These are phyloP conservation scores for Suillus luteus DNA, from an alignment of 768 basidiomycete species.

Conservation along the genomic window DNA sequence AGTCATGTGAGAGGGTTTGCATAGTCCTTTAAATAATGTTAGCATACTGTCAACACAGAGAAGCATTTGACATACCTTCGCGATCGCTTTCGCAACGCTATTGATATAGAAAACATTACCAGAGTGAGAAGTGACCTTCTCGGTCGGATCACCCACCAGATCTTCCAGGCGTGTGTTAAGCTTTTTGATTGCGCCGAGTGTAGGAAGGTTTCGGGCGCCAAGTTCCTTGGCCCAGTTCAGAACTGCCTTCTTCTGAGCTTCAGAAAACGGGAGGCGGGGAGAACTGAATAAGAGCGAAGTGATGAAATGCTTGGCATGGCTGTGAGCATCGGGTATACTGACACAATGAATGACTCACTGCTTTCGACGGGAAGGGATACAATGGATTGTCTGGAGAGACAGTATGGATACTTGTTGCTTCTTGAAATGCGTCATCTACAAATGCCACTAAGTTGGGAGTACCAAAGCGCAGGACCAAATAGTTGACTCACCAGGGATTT, in stretches of 20 bases:
- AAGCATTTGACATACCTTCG: conserved; percentile 3
- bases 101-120: conserved; percentile 32
- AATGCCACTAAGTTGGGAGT: too few relatives aligned
- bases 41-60: too few relatives aligned
- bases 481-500: neutral
- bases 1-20: too few relatives aligned
- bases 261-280: conserved; percentile 29
- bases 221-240: conserved; percentile 31
- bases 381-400: neutral
- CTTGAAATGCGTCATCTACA: too few relatives aligned
- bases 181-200: conserved; percentile 19
- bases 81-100: conserved; percentile 15
- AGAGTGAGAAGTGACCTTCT: conserved; percentile 17
- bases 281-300: conserved; percentile 34
- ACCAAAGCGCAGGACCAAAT: neutral
- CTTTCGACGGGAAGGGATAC: too few relatives aligned
- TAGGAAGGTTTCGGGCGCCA: conserved; percentile 26
- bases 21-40: too few relatives aligned
- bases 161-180: neutral
- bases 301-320: conserved; percentile 22
- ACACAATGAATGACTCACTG: too few relatives aligned
- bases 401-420: too few relatives aligned
- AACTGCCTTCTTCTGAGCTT: conserved; percentile 28
- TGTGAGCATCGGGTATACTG: too few relatives aligned
- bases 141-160: conserved; percentile 25